These are phyloP conservation scores for Eustoma russellianum DNA, from an alignment of 257 asterid species.

Conservation along the genomic window DNA sequence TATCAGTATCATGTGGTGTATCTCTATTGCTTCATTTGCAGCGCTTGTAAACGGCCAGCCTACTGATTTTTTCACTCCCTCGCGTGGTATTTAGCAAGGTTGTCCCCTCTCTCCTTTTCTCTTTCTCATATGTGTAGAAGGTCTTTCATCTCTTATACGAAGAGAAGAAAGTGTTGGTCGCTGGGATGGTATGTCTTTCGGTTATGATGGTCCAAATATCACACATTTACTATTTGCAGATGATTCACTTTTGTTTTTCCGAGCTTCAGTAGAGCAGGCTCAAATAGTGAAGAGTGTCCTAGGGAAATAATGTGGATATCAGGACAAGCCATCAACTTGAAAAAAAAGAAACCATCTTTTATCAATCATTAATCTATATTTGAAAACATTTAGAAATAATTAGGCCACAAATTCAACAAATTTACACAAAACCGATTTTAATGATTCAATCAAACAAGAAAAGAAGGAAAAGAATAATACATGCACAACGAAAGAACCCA, in stretches of 20 bases:
- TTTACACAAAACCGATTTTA: not conserved
- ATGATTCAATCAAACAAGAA: not conserved
- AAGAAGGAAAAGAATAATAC: constrained; percentile 38
- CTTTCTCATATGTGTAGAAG: no score
- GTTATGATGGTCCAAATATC: not conserved
- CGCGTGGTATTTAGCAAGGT: no score
- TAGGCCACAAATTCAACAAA: constrained; percentile 3
- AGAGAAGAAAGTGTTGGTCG: not conserved
- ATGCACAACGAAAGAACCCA: constrained; percentile 48
- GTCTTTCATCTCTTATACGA: no score
- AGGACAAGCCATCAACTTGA: not conserved
- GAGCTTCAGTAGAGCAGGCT: not conserved
- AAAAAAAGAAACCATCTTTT: no score
- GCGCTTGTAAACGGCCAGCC: no score
- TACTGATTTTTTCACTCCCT: no score
- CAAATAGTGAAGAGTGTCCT: no score
- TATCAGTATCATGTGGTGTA: not conserved
- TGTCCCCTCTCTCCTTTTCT: no score
- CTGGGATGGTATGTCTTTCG: not conserved
- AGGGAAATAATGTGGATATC: not conserved
- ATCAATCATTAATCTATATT: not conserved
- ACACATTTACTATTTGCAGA: no score
- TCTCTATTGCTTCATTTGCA: no score
- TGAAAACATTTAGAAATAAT: no score
- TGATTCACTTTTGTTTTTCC: not conserved